phyloP scores from a whole-genome alignment of 495 filamentous ascomycete species.

The Bryoglossum gracile region DNA sequence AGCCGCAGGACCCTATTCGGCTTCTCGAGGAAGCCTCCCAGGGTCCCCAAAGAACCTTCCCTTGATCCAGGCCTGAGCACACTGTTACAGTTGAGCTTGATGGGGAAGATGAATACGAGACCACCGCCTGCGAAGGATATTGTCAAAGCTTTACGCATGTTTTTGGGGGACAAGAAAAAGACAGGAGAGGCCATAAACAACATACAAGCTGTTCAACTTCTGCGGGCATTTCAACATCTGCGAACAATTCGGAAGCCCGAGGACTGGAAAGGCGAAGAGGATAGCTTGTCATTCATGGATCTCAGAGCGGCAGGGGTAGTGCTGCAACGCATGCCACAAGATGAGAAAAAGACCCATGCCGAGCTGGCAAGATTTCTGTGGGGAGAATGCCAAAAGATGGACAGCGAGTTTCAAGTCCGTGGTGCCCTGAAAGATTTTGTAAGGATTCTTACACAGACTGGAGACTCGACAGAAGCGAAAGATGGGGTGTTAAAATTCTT shows the following conservation, averaged over 20 bases:
- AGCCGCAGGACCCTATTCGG: conserved; percentile 49
- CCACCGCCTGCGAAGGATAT: conserved; percentile 54
- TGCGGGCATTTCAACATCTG: conserved; percentile 54
- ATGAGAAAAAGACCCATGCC: conserved; percentile 35
- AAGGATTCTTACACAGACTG: conserved; percentile 49
- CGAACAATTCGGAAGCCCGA: conserved; percentile 7
- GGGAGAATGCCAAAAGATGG: conserved; percentile 10
- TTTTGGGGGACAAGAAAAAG: conserved; percentile 50
- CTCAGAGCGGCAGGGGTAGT: conserved; percentile 39
- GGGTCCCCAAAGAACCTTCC: conserved; percentile 45
- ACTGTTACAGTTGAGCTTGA: conserved; percentile 43
- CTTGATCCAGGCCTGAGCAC: conserved; percentile 53
- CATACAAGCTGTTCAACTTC: conserved; percentile 54
- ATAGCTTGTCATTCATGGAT: conserved; percentile 39
- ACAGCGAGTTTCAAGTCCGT: not conserved
- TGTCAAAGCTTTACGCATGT: conserved; percentile 52
- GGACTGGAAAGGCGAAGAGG: conserved; percentile 28
- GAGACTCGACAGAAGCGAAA: conserved; percentile 51
- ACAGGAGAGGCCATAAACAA: conserved; percentile 47
- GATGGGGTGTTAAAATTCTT: conserved; percentile 41
- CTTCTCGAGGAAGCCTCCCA: conserved; percentile 48
- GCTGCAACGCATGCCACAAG: conserved; percentile 33
- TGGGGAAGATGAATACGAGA: conserved; percentile 40
- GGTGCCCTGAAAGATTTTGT: conserved; percentile 40
- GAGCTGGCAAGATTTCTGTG: conserved; percentile 51